Evolutionary conservation across 2,329 filamentous ascomycete genomes (phyloP), one percentile per base, ranked within the genome.

Genomic region (Phaeosphaeriaceae sp.): DNA sequence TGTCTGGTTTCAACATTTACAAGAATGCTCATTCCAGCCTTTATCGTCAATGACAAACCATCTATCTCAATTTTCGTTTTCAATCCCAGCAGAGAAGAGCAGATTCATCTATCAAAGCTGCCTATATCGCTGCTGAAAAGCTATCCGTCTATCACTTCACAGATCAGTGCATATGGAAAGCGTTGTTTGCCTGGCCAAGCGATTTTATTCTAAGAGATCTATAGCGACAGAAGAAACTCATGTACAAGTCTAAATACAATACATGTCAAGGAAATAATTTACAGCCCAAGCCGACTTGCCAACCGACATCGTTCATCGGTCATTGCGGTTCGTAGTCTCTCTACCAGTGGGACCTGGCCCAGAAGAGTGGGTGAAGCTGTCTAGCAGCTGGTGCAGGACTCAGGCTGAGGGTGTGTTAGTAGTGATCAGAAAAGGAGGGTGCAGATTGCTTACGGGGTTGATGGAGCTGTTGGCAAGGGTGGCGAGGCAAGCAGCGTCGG

Each of bases 401-500:
- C 48, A 19, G 48, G 48, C 48, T 51, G 17, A 2, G 25, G 2
- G 7, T 7, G 17, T 24, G 45, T 47, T n/a, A 47, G 45, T 25
- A 7, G 3, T 17, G 2, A 24, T 47, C 2, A 17, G 10, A 7
- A 25, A 22, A 6, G 27, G 11, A 17, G 21, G 1, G 47, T n/a
- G 9, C 17, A 9, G 22, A 25, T 15, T 48, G 47, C 56, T 24
- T 53, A 62, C 60, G 15, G 56, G 49, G 41, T 57, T 62, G 17
- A 40, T n/a, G 27, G 48, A 45, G 17, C 31, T 52, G 44, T 60
- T 56, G 46, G 57, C 48, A 20, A 49, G 51, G 21, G 53, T 56
- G 40, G 57, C 58, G 40, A 63, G 54, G 51, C 61, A 63, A n/a
- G 54, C 57, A 9, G 56, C 52, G 52, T 63, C 61, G 40, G 58